Conservation (phyloP, 2,329 filamentous ascomycete genomes). For the Sarocladium kiliense region DNA sequence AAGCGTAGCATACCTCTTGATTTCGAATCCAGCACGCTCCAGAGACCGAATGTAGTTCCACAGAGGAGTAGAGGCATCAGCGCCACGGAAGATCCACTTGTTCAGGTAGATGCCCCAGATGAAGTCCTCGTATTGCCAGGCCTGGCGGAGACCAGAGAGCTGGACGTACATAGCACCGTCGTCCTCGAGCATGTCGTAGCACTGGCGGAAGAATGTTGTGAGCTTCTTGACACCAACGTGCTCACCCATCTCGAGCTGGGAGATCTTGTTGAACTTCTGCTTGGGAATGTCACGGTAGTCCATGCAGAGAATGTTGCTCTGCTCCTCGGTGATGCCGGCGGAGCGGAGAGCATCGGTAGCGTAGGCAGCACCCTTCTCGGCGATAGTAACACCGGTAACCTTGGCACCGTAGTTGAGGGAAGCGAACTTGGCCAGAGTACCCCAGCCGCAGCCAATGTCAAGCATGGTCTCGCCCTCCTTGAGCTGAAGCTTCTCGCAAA, state of each 20-base stretch:
- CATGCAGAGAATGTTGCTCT: slow-evolving; percentile 90
- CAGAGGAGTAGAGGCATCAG: slow-evolving; percentile 89
- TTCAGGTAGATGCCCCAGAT: slow-evolving; percentile 99
- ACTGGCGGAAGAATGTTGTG: slow-evolving; percentile 72
- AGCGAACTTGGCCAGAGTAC: slow-evolving; percentile 89
- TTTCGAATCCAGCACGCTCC: slow-evolving; percentile 66
- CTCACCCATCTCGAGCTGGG: slow-evolving; percentile 97
- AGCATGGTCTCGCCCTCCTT: slow-evolving; percentile 77
- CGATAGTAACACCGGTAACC: slow-evolving; percentile 87
- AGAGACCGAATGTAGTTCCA: slow-evolving; percentile 81
- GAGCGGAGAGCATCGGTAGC: slow-evolving; percentile 85
- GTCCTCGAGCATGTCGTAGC: slow-evolving; percentile 93
- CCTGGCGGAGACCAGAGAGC: slow-evolving; percentile 87
- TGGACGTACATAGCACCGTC: slow-evolving; percentile 96
- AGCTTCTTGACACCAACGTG: slow-evolving; percentile 95
- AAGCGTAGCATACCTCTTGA: slow-evolving; percentile 51
- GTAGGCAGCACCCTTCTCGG: slow-evolving; percentile 94
- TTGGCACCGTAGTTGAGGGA: slow-evolving; percentile 85
- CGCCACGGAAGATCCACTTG: slow-evolving; percentile 97
- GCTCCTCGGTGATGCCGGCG: slow-evolving; percentile 75
- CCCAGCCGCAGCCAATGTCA: slow-evolving; percentile 97
- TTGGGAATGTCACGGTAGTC: slow-evolving; percentile 92
- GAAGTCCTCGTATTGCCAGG: slow-evolving; percentile 97
- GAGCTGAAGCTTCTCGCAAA: slow-evolving; percentile 92
- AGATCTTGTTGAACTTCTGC: slow-evolving; percentile 79